Base-by-base conservation (phyloP, 2,329 filamentous ascomycete species). In the Xylaria sp. region DNA sequence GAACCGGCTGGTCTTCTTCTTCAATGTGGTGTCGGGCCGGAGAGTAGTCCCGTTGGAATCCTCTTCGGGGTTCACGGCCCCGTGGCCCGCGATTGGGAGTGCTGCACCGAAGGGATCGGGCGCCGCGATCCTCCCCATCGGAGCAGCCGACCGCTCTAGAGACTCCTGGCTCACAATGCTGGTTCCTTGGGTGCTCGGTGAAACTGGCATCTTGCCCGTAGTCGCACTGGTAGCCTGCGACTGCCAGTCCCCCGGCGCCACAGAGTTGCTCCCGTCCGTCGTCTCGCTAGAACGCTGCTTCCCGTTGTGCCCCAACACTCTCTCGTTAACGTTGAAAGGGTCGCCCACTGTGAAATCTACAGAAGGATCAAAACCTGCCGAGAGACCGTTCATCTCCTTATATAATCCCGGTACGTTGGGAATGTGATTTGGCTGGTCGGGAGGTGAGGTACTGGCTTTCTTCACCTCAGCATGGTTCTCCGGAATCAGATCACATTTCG, bases 171-270 rank as follows among this genome's bases (percentile, higher is more conserved):
- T 87, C 60, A 84, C 79, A 58, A 87, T 83, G 68, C 84, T 87
- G 17, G 85, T 87, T 38, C 84, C 85, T 64, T 85, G 78, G 2
- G 85, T 87, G 66, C 84, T 87, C 2, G 85, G 85, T 20, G 84
- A 87, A 34, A 86, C 71, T 2, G 84, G 83, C 79, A 85, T 80
- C 70, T 85, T 86, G 45, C 82, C 80, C 1, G 83, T 86, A 1
- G 83, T 84, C 7, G 83, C 83, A 62, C 82, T 86, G 13, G 84
- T 87, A 4, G 79, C 82, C 61, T 86, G 83, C 3, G 82, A 85
- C 2, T 81, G 80, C 82, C 83, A 86, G 62, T 87, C 84, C 8
- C 79, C 82, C 0, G 78, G 76, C 0, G 78, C 79, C 1, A 75
- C 78, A 7, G 82, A 83, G 40, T 74, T 77, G 67, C 83, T 84